Percentiles rank a stretch among this genome's conserved stretches.
These are phyloP conservation scores for Collybia sp. DNA, from an alignment of 768 basidiomycete species.

Conservation along the genomic window DNA sequence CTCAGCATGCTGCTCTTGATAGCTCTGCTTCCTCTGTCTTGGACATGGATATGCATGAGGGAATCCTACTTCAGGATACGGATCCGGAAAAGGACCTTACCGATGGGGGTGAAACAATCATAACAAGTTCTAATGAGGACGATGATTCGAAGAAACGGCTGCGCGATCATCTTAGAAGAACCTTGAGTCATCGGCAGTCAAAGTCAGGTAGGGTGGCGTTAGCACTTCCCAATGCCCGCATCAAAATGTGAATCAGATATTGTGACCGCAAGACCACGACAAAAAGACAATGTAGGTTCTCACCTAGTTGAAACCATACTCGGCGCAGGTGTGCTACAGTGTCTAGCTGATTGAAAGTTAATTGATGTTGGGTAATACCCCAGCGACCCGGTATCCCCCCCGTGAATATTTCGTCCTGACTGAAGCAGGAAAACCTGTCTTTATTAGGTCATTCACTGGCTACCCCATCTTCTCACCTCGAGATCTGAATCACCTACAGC, in stretches of 20 bases:
- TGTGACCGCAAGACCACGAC: conserved; percentile 20
- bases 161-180: conserved; percentile 68
- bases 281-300: conserved; percentile 17
- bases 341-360: too few relatives aligned
- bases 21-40: conserved; percentile 71
- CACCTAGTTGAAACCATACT: conserved; percentile 32
- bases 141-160: conserved; percentile 61
- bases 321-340: conserved; percentile 25
- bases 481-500: conserved; percentile 21
- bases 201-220: conserved; percentile 34
- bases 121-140: conserved; percentile 31
- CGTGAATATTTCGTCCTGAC: conserved; percentile 92
- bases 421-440: conserved; percentile 97
- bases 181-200: conserved; percentile 49
- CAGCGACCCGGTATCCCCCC: conserved; percentile 40
- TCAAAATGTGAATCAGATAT: conserved; percentile 16
- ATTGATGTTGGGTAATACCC: not conserved
- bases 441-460: conserved; percentile 54
- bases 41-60: conserved; percentile 62
- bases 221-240: not conserved
- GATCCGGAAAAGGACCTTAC: conserved; percentile 51
- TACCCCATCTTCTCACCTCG: not conserved
- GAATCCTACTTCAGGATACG: conserved; percentile 67
- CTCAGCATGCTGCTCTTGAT: conserved; percentile 35
- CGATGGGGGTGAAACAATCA: conserved; percentile 46